Conservation (phyloP, 2,329 filamentous ascomycete species). For the Pyricularia sp. region DNA sequence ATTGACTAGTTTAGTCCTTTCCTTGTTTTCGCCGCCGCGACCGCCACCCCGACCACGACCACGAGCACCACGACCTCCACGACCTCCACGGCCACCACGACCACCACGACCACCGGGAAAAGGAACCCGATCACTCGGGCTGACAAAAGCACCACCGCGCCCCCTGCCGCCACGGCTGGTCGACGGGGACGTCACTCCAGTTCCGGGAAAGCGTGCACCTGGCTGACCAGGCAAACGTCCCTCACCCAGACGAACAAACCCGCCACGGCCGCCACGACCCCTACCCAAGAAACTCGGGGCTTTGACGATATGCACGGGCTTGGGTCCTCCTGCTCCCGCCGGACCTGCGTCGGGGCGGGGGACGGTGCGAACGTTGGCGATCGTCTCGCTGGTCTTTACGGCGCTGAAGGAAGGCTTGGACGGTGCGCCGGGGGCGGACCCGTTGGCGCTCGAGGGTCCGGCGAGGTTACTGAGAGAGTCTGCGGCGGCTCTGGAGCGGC, state of each 20-base stretch:
- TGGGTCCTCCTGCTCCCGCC: not conserved
- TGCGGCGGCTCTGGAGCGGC: not conserved
- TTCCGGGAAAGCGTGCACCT: not conserved
- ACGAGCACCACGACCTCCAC: conserved; percentile 3
- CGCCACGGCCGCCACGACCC: not conserved
- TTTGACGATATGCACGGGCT: not conserved
- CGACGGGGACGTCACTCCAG: not conserved
- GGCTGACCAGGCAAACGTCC: conserved; percentile 4
- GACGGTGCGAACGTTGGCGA: conserved; percentile 2
- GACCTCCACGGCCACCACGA: conserved; percentile 1
- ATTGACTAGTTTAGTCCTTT: conserved; percentile 4
- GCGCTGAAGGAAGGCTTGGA: not conserved
- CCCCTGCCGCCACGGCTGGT: not conserved
- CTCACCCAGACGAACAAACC: not conserved
- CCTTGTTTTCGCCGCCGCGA: conserved; percentile 6
- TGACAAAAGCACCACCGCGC: not conserved
- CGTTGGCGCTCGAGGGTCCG: conserved; percentile 2
- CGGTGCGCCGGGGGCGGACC: not conserved
- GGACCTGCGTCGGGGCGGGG: not conserved
- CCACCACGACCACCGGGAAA: not conserved
- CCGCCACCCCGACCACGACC: conserved; percentile 4
- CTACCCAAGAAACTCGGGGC: not conserved
- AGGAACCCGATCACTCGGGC: conserved; percentile 2
- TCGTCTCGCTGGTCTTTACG: not conserved
- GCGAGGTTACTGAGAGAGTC: conserved; percentile 2